These are phyloP conservation scores for Monosporascus sp. DNA, from an alignment of 2,329 filamentous ascomycete species.

Conservation along the genomic window DNA sequence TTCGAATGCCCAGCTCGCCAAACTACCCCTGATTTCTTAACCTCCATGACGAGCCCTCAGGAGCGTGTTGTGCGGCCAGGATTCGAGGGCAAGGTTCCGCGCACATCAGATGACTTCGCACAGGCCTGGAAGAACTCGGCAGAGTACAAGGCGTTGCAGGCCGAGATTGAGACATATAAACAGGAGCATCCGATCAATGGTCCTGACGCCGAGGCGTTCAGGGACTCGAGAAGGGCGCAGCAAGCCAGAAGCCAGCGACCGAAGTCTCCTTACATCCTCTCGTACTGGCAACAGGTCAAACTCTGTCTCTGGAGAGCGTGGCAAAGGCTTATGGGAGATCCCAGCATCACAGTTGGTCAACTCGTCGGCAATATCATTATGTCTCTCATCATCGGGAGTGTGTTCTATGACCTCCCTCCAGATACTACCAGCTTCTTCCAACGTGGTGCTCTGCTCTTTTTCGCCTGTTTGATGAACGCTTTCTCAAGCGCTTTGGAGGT, in stretches of 20 bases:
- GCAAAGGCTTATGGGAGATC: conserved; percentile 70
- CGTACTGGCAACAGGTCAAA: conserved; percentile 66
- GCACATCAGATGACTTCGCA: conserved; percentile 59
- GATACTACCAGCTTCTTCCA: conserved; percentile 71
- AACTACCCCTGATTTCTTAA: conserved; percentile 68
- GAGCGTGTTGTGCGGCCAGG: conserved; percentile 53
- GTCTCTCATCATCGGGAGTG: conserved; percentile 70
- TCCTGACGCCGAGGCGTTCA: conserved; percentile 52
- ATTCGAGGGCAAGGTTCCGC: conserved; percentile 50
- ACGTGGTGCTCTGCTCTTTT: conserved; percentile 78
- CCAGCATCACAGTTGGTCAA: conserved; percentile 64
- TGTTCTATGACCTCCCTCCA: conserved; percentile 71
- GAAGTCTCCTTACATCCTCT: conserved; percentile 78
- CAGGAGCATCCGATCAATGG: conserved; percentile 46
- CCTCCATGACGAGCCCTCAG: conserved; percentile 58
- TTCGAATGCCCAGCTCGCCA: conserved; percentile 62
- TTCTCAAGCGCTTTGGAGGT: conserved; percentile 74
- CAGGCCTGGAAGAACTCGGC: conserved; percentile 51
- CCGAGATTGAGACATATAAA: conserved; percentile 53
- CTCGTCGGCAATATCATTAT: conserved; percentile 69
- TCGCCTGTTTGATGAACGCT: conserved; percentile 80
- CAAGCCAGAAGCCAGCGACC: conserved; percentile 55
- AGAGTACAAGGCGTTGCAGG: conserved; percentile 45
- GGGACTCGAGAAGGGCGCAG: conserved; percentile 46
- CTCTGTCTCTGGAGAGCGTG: conserved; percentile 81